Conservation (phyloP, 257 asterid genomes). For the Echium plantagineum region DNA sequence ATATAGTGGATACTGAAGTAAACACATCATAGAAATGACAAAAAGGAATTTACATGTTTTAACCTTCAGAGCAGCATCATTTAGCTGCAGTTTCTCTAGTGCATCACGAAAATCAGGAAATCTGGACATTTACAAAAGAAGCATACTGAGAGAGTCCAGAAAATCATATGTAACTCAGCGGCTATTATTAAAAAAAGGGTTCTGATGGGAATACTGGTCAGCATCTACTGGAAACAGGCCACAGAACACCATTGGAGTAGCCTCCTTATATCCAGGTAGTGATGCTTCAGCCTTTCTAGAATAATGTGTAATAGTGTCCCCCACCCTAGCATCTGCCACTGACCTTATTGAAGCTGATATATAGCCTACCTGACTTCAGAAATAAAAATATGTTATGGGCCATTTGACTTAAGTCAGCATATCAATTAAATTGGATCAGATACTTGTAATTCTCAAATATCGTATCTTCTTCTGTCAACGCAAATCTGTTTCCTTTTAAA, state of each 20-base stretch:
- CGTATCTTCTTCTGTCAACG: not conserved
- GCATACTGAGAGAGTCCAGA: conserved; percentile 10
- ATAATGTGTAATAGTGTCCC: conserved; percentile 88
- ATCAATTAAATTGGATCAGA: not conserved
- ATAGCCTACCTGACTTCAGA: conserved; percentile 71
- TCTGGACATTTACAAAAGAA: conserved; percentile 25
- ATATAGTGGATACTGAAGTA: too few species aligned
- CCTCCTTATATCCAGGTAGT: conserved; percentile 93
- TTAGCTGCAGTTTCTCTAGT: conserved; percentile 86
- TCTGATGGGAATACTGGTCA: conserved; percentile 59
- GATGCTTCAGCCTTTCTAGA: conserved; percentile 69
- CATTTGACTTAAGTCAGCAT: not conserved
- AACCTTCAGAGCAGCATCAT: conserved; percentile 98
- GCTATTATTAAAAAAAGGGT: conserved; percentile 4
- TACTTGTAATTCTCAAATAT: too few species aligned
- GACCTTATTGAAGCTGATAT: conserved; percentile 93
- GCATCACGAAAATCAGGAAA: conserved; percentile 93
- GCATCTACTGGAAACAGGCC: conserved; percentile 98
- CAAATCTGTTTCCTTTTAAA: not conserved
- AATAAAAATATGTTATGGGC: conserved; percentile 5
- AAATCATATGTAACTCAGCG: conserved; percentile 7
- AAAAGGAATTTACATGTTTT: not conserved
- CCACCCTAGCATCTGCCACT: conserved; percentile 99
- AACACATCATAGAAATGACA: too few species aligned
- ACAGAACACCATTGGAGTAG: conserved; percentile 97